These are phyloP conservation scores for Vitis hybrid DNA, from an alignment of 177 flowering plant species.

Conservation along the genomic window DNA sequence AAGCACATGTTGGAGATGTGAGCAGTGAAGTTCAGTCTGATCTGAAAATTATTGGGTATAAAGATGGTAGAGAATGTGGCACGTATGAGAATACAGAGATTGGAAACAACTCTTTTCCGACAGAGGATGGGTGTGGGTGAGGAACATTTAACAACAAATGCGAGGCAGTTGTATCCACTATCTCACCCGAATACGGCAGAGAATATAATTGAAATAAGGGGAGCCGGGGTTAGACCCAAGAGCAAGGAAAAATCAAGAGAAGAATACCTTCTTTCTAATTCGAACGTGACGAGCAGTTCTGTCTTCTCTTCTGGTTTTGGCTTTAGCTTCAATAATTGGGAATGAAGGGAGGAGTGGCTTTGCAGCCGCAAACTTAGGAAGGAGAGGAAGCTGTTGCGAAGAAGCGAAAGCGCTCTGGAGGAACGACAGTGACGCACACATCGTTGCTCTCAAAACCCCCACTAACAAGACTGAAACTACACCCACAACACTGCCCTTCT, in stretches of 20 bases:
- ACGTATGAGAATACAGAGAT: too few relatives aligned
- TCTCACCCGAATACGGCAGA: background rate
- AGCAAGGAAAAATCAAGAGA: background rate
- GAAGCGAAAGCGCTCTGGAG: conserved; percentile 20
- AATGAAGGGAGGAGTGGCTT: conserved; percentile 6
- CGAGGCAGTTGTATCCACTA: background rate
- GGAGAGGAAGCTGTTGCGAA: conserved; percentile 16
- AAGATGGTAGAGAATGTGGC: too few relatives aligned
- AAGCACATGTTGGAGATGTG: too few relatives aligned
- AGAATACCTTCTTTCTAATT: conserved; percentile 74
- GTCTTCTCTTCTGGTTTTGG: conserved; percentile 55
- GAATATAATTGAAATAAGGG: background rate
- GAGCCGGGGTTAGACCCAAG: background rate
- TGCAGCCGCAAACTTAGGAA: conserved; percentile 8
- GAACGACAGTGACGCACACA: conserved; percentile 23
- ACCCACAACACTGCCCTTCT: too few relatives aligned
- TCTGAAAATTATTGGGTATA: too few relatives aligned
- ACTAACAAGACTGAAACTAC: too few relatives aligned
- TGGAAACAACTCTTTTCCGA: too few relatives aligned
- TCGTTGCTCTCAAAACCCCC: background rate
- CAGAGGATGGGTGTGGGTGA: too few relatives aligned
- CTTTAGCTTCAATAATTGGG: conserved; percentile 29
- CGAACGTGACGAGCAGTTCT: conserved; percentile 77
- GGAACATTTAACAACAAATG: too few relatives aligned
- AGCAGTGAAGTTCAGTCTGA: too few relatives aligned